These are phyloP conservation scores for Breviolum minutum DNA, from an alignment of 73 alveolate genomes.

Conservation along the genomic window DNA sequence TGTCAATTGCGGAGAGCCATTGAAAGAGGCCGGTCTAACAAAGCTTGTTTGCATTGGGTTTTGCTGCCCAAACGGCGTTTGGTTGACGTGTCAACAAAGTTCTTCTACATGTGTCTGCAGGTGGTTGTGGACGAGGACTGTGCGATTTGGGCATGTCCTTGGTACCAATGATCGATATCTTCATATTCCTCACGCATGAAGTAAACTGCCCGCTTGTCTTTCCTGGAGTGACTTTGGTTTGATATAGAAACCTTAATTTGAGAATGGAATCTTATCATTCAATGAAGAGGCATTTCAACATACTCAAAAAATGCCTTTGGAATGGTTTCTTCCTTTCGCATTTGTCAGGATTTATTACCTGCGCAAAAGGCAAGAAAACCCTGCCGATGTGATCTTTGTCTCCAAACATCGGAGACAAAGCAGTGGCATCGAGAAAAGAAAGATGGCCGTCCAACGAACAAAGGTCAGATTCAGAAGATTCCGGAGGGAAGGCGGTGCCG, in stretches of 20 bases:
- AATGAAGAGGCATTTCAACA: too few relatives aligned
- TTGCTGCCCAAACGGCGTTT: too few relatives aligned
- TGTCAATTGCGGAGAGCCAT: background rate
- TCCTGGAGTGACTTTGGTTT: too few relatives aligned
- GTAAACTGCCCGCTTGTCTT: too few relatives aligned
- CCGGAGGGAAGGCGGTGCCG: background rate
- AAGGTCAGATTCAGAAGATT: background rate
- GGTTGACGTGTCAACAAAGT: background rate
- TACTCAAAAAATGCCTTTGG: too few relatives aligned
- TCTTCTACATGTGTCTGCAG: background rate
- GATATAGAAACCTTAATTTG: too few relatives aligned
- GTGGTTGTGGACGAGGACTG: background rate
- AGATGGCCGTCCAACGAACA: background rate
- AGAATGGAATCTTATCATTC: too few relatives aligned
- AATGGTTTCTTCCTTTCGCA: too few relatives aligned
- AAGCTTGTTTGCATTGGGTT: background rate
- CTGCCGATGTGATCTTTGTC: background rate
- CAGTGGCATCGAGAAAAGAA: background rate
- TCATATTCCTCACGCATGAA: background rate
- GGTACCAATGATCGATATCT: background rate
- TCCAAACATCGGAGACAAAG: background rate
- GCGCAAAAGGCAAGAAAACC: background rate
- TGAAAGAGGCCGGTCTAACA: background rate
- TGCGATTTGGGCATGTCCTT: background rate
- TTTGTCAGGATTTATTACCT: background rate